Evolutionary conservation across 306 rosid genomes (phyloP).

Genomic region (Boehmeria nivea): DNA sequence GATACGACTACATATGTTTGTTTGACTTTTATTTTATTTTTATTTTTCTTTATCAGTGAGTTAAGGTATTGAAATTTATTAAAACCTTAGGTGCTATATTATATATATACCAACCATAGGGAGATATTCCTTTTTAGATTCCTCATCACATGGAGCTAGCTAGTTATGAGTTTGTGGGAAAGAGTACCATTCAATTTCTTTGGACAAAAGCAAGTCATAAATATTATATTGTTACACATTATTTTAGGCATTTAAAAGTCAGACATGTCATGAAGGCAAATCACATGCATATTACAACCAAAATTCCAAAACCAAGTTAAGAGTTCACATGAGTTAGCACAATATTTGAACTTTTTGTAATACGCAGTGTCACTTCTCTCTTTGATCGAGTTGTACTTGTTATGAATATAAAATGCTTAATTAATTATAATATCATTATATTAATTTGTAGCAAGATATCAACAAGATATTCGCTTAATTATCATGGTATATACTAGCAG

Average conservation of each 20-base stretch:
- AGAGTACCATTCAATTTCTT: too few species aligned
- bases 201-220: background rate
- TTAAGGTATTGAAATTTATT: too few species aligned
- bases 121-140: too few species aligned
- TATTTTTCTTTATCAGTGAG: too few species aligned
- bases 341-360: conserved; percentile 4
- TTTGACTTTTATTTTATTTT: too few species aligned
- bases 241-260: background rate
- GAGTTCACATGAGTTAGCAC: background rate
- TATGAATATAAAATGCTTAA: background rate
- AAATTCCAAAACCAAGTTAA: background rate
- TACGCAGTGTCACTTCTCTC: conserved; percentile 1
- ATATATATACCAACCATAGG: too few species aligned
- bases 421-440: background rate
- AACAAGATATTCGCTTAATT: too few species aligned
- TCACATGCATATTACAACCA: background rate
- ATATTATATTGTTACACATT: background rate
- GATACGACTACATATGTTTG: too few species aligned
- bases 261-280: background rate
- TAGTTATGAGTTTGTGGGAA: too few species aligned
- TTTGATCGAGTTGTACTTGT: too few species aligned
- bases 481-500: background rate
- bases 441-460: background rate
- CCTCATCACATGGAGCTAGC: too few species aligned
- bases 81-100: too few species aligned